Conservation (phyloP, 139 green algal species). For the Micractinium sp. region DNA sequence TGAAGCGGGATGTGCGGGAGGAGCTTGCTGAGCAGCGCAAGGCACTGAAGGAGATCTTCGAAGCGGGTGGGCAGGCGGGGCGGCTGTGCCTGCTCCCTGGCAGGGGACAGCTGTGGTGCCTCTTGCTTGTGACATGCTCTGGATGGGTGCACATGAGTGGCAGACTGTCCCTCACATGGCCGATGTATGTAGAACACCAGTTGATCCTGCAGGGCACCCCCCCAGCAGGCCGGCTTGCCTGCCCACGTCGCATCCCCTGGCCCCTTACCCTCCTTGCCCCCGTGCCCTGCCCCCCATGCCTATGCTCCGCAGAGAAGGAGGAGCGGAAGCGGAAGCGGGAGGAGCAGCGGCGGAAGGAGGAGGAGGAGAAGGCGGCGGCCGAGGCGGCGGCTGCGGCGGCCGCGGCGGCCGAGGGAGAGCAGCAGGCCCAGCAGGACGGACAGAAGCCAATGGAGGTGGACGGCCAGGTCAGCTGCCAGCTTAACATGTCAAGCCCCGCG, state of each 20-base stretch:
- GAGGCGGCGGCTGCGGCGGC: neutral
- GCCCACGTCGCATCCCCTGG: neutral
- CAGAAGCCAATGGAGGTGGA: slow-evolving; percentile 22
- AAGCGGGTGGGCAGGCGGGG: slow-evolving; percentile 26
- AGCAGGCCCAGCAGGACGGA: slow-evolving; percentile 1
- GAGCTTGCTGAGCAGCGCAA: slow-evolving; percentile 56
- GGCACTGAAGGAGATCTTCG: slow-evolving; percentile 53
- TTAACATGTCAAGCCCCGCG: no score
- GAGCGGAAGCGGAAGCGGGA: slow-evolving; percentile 47
- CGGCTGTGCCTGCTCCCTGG: neutral
- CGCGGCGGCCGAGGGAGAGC: neutral
- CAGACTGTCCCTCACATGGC: no score
- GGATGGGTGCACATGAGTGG: no score
- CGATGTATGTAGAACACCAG: no score
- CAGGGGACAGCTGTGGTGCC: neutral
- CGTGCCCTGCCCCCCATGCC: neutral
- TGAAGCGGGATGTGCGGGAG: slow-evolving; percentile 44
- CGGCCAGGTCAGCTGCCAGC: neutral
- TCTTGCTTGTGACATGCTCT: no score
- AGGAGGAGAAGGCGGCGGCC: slow-evolving; percentile 28
- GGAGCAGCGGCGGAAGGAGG: slow-evolving; percentile 39
- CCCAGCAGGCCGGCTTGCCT: neutral
- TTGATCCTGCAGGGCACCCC: no score
- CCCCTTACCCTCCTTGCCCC: neutral
- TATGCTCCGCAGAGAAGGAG: slow-evolving; percentile 47